Evolutionary conservation across 2,329 filamentous ascomycete genomes (phyloP).

Genomic region (Penicillium sp.): DNA sequence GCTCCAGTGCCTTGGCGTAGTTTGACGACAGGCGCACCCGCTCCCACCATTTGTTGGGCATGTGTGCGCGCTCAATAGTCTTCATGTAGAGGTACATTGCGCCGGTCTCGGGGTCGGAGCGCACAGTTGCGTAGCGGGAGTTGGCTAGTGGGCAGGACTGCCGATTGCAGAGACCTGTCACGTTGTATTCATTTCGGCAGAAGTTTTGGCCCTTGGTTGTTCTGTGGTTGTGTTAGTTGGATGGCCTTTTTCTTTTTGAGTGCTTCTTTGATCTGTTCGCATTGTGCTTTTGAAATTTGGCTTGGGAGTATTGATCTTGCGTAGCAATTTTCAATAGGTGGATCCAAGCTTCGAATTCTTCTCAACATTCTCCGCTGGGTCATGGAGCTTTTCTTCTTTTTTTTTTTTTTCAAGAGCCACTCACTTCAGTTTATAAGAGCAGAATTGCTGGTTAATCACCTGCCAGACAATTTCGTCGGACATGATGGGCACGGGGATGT

Average conservation of each 20-base stretch:
- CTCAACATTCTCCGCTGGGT: background rate
- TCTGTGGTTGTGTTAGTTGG: conserved; percentile 46
- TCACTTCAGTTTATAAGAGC: conserved; percentile 91
- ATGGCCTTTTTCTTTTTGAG: conserved; percentile 11
- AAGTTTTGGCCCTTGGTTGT: conserved; percentile 88
- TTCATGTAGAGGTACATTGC: conserved; percentile 96
- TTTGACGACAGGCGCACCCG: conserved; percentile 86
- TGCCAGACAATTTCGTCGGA: conserved; percentile 98
- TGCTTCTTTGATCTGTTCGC: background rate
- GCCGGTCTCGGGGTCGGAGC: conserved; percentile 77
- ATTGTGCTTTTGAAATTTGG: too few relatives aligned
- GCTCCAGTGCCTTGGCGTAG: conserved; percentile 84
- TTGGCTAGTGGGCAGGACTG: conserved; percentile 92
- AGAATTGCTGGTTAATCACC: conserved; percentile 94
- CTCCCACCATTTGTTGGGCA: conserved; percentile 94
- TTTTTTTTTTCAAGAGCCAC: too few relatives aligned
- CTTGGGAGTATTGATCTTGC: background rate
- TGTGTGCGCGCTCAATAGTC: conserved; percentile 83
- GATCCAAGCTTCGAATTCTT: conserved; percentile 8
- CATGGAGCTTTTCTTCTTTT: background rate
- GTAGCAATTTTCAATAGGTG: conserved; percentile 11
- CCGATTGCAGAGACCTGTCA: conserved; percentile 79
- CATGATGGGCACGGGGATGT: conserved; percentile 41
- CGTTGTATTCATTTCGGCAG: conserved; percentile 93
- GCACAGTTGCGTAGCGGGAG: conserved; percentile 88